These are phyloP conservation scores for Epichloe elymi DNA, from an alignment of 2,329 filamentous ascomycete species.

Conservation along the genomic window DNA sequence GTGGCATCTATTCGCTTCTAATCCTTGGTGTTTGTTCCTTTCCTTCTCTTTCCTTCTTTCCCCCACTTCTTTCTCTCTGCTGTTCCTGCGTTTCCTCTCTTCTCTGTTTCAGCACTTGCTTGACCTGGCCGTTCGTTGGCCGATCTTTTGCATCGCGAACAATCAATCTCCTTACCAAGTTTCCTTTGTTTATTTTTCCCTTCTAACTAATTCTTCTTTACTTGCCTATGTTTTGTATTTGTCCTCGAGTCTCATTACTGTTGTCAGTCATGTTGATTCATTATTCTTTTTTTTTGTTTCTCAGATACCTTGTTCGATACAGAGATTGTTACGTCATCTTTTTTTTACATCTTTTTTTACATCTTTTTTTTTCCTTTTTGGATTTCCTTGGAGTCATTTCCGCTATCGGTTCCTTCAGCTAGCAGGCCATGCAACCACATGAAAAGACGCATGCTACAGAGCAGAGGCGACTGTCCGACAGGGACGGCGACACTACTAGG, in stretches of 20 bases:
- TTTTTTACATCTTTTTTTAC: background rate
- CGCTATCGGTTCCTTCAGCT: background rate
- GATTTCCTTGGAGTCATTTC: background rate
- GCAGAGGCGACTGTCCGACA: background rate
- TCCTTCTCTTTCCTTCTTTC: background rate
- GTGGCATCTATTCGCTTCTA: background rate
- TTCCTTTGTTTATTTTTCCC: background rate
- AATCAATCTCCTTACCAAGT: background rate
- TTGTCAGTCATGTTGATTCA: slow-evolving; percentile 11
- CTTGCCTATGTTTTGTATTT: slow-evolving; percentile 11
- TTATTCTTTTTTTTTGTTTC: slow-evolving; percentile 15
- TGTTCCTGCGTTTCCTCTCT: background rate
- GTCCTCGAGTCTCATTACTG: slow-evolving; percentile 12
- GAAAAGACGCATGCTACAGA: background rate
- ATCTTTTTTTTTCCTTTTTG: background rate
- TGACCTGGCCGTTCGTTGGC: background rate
- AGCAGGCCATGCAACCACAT: slow-evolving; percentile 3
- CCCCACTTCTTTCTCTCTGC: background rate
- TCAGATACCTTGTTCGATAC: slow-evolving; percentile 51
- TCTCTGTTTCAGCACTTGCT: background rate
- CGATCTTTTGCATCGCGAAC: background rate
- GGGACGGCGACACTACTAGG: background rate
- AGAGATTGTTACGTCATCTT: slow-evolving; percentile 18
- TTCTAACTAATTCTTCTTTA: slow-evolving; percentile 1
- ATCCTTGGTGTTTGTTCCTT: background rate